Base-by-base conservation (phyloP, 768 basidiomycete genomes). In the Auriculariales sp. region DNA sequence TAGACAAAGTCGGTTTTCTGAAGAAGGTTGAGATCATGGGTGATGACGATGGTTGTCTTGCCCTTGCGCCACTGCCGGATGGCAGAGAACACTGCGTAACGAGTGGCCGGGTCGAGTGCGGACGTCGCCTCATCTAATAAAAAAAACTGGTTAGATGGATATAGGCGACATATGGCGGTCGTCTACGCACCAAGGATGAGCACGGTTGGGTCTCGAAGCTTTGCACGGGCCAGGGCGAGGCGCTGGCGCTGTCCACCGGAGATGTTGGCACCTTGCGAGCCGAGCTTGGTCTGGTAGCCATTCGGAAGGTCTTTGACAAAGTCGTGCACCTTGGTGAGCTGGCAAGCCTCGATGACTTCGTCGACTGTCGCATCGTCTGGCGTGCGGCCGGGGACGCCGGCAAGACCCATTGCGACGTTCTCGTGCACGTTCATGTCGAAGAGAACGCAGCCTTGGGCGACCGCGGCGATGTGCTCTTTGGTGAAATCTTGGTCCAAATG, bases 181-280 rank as follows among this genome's bases (percentile, higher is more conserved):
- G 35, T 36, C 2, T 4, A 74, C 83, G 45, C 52, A 93, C 94
- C 92, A 33, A 97, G 81, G 58, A 99, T 83, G 53, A 97, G 69
- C 4, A 97, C 81, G 1, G 79, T 77, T 3, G 94, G 93, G 63
- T 98, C 78, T 46, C 92, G 70, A 49, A 98, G 65, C 52, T 77
- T 73, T 1, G 89, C 93, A 46, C 94, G 69, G 0, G 94, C 94
- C 51, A 99, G 79, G 5, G 89, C 88, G 27, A 99, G 60, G 7
- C 94, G 66, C 67, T 99, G 94, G 56, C 78, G 78, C 70, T 98
- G 95, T 2, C 94, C 94, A 12, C 94, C 94, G 54, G 86, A 90
- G 56, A 93, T 64, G 36, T 74, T 78, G 2, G 84, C 75, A 2
- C 91, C 93, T 27, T 73, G 77, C 22, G 68, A 77, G 0, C 86